Base-by-base conservation (phyloP, 139 green algal genomes). In the Asterochloris erici region DNA sequence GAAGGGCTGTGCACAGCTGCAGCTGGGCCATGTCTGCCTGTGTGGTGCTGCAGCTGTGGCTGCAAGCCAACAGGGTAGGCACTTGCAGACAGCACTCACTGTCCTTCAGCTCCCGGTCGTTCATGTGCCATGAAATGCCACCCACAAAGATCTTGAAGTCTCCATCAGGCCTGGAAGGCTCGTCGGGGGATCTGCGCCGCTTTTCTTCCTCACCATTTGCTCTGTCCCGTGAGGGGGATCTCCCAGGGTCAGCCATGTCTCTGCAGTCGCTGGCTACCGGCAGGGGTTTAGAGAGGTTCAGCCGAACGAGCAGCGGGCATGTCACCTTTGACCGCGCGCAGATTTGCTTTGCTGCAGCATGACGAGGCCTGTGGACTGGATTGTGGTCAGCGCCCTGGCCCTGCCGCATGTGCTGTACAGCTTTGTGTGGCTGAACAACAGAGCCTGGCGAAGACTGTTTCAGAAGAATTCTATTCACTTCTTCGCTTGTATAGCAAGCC, bases 331-430 rank as follows among this genome's bases (percentile, higher is more conserved):
- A 21, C n/a, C 60, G 60, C 0, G 1, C 24, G 23, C 38, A n/a
- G 14, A 24, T 4, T 10, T 47, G 9, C 38, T 24, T n/a, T 80
- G 19, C 76, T 69, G 76, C 60, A 64, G n/a, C 60, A 70, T n/a
- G 29, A 28, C 54, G 12, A 62, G 60, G 14, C 24, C 28, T 9
- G 63, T 63, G 16, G 77, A 81, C 63, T 81, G 77, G 77, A 14
- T 81, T 26, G 16, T 81, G 27, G 62, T 89, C 9, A 77, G 28
- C 13, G 79, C 81, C 24, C 38, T 96, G 19, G 87, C 90, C 10
- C 62, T 84, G 10, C 92, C 93, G 0, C 93, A 96, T 74, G 71
- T 94, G 0, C 79, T 96, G 4, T 96, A 96, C 73, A 90, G 89
- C 15, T 91, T 85, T 77, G 90, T 95, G 21, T 96, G 93, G 93